These are phyloP conservation scores for Aspergillus diversus DNA, from an alignment of 495 filamentous ascomycete genomes.

Conservation along the genomic window DNA sequence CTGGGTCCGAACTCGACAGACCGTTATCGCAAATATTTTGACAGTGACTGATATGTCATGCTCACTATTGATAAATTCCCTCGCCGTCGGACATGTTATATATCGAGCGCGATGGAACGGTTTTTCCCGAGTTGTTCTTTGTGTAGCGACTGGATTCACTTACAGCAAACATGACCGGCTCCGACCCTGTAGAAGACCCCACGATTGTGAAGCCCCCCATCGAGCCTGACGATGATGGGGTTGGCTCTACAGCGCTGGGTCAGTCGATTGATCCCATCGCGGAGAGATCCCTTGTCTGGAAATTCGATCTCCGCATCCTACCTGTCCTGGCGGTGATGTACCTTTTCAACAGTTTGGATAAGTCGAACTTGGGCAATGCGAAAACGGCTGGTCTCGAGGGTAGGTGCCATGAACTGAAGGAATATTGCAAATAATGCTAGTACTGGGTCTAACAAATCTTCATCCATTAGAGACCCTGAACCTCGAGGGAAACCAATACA, in stretches of 20 bases:
- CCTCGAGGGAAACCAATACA: constrained; percentile 65
- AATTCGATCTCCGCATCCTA: constrained; percentile 59
- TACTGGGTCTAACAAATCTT: too few species aligned
- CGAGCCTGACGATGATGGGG: neutral
- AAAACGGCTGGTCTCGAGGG: constrained; percentile 58
- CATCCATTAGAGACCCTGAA: constrained; percentile 27
- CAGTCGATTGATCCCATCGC: constrained; percentile 28
- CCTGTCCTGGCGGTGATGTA: constrained; percentile 62
- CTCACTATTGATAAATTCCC: neutral
- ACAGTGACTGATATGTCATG: neutral
- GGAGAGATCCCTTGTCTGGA: constrained; percentile 56
- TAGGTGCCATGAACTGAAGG: neutral
- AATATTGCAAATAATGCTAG: too few species aligned
- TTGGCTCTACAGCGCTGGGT: neutral
- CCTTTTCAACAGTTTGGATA: constrained; percentile 60
- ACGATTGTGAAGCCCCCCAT: neutral
- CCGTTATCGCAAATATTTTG: neutral
- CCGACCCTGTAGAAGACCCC: neutral
- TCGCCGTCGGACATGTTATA: neutral
- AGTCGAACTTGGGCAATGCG: constrained; percentile 64
- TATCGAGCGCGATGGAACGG: neutral
- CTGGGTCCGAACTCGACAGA: neutral
- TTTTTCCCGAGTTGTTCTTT: neutral
- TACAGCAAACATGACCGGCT: neutral
- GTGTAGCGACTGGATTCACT: neutral